Conservation (phyloP, 441 rosid species). For the Hura crepitans region DNA sequence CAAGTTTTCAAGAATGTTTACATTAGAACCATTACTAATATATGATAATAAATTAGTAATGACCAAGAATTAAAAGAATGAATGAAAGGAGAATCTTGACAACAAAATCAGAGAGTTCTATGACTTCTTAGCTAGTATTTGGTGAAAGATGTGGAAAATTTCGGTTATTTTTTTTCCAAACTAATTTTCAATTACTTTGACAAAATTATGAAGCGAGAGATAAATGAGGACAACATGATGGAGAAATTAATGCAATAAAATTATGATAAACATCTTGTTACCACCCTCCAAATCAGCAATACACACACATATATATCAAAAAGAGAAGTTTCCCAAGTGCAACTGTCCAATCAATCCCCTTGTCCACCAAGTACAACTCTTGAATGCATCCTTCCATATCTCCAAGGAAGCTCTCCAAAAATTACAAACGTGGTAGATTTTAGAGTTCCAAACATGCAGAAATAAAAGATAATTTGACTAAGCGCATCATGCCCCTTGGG, state of each 20-base stretch:
- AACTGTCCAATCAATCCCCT: neutral
- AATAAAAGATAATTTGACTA: neutral
- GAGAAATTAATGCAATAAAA: no score
- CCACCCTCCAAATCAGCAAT: no score
- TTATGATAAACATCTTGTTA: no score
- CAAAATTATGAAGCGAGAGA: no score
- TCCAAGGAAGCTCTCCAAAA: neutral
- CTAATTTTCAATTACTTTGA: no score
- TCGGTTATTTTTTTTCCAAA: no score
- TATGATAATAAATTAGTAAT: neutral
- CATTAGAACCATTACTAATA: neutral
- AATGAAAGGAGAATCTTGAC: neutral
- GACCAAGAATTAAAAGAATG: neutral
- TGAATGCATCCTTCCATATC: neutral
- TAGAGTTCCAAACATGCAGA: neutral
- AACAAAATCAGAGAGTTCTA: no score
- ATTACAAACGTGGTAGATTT: neutral
- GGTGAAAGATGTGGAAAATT: no score
- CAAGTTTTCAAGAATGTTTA: neutral
- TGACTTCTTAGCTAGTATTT: no score
- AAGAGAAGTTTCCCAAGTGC: neutral
- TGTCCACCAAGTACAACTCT: neutral
- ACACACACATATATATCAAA: neutral
- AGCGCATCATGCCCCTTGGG: neutral
- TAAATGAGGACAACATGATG: no score